Evolutionary conservation across 1,284 basidiomycete genomes (phyloP).

Genomic region (Ceratobasidium theobromae): DNA sequence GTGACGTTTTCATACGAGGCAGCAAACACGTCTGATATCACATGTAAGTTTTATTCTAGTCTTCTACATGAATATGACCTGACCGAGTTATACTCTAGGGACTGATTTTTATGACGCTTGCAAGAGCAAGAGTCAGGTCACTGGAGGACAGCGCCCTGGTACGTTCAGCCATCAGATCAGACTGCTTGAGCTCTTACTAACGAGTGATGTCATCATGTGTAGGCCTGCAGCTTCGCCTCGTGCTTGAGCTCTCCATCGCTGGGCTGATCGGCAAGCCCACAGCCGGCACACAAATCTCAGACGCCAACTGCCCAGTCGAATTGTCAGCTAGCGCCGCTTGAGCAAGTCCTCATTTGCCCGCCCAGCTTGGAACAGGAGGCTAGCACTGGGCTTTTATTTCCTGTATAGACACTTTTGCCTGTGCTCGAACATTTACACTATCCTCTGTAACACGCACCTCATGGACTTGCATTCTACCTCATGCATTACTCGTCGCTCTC

Average conservation of each 20-base stretch:
- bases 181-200: too few relatives aligned
- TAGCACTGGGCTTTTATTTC: not conserved
- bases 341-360: not conserved
- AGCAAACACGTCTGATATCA: slow-evolving; percentile 74
- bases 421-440: slow-evolving; percentile 20
- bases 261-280: slow-evolving; percentile 62
- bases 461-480: slow-evolving; percentile 4
- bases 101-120: slow-evolving; percentile 77
- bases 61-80: not conserved
- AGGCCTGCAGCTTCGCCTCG: slow-evolving; percentile 70
- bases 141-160: slow-evolving; percentile 63
- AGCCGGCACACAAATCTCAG: slow-evolving; percentile 59
- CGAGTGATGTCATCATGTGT: slow-evolving; percentile 21
- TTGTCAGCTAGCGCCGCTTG: slow-evolving; percentile 51
- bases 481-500: too few relatives aligned
- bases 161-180: too few relatives aligned
- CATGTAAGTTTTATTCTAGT: slow-evolving; percentile 57
- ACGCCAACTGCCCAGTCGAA: slow-evolving; percentile 75
- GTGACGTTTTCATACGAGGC: slow-evolving; percentile 81
- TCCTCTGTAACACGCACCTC: slow-evolving; percentile 19
- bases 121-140: slow-evolving; percentile 56
- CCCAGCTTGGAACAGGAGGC: too few relatives aligned
- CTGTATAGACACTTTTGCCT: slow-evolving; percentile 4
- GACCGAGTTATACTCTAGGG: slow-evolving; percentile 52
- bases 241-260: slow-evolving; percentile 66